Conservation (phyloP, 2,329 filamentous ascomycete genomes). For the Elsinoe perseae region DNA sequence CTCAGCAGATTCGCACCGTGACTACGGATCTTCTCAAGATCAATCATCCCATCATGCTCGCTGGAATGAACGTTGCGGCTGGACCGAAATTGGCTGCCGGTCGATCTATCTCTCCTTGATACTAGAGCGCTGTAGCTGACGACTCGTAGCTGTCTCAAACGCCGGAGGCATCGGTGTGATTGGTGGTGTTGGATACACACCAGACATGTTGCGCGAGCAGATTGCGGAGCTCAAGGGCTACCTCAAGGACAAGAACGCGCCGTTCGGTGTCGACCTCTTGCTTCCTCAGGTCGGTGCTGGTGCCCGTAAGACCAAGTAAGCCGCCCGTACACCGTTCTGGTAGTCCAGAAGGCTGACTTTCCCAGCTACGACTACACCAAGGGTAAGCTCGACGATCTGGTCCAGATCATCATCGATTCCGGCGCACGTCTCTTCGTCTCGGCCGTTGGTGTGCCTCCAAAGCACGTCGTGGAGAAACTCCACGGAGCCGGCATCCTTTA, state of each 20-base stretch:
- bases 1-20: conserved; percentile 82
- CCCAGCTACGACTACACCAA: conserved; percentile 98
- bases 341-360: background rate
- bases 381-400: conserved; percentile 85
- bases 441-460: conserved; percentile 84
- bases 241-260: conserved; percentile 81
- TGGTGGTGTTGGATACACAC: conserved; percentile 90
- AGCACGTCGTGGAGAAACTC: conserved; percentile 78
- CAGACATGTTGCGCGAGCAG: conserved; percentile 93
- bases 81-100: conserved; percentile 84
- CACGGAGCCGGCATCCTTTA: conserved; percentile 83
- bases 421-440: conserved; percentile 92
- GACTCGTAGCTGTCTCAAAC: conserved; percentile 69
- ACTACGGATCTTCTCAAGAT: conserved; percentile 96
- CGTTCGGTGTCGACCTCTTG: conserved; percentile 89
- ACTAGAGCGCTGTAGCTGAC: background rate
- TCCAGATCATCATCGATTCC: conserved; percentile 87
- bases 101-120: background rate
- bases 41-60: conserved; percentile 90
- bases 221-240: conserved; percentile 88
- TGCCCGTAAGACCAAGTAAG: conserved; percentile 73
- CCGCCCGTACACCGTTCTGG: conserved; percentile 14
- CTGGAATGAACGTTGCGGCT: conserved; percentile 98
- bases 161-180: conserved; percentile 95
- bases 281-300: conserved; percentile 90